These are phyloP conservation scores for Penicillium sp. DNA, from an alignment of 2,329 filamentous ascomycete species.

Conservation along the genomic window DNA sequence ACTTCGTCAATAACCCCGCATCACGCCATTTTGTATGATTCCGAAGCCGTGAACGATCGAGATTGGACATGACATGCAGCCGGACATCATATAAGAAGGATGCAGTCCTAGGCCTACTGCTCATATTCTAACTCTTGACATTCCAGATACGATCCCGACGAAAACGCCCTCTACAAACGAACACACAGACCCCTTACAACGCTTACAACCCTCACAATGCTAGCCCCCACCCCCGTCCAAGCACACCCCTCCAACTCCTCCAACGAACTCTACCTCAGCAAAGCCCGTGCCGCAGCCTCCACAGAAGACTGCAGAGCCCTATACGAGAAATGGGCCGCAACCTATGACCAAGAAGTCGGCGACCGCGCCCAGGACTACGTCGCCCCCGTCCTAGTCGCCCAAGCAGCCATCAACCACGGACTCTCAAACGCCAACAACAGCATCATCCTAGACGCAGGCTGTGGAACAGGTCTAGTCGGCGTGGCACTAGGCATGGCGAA, in stretches of 20 bases:
- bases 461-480: constrained; percentile 55
- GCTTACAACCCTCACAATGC: constrained; percentile 2
- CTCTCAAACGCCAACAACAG: constrained; percentile 18
- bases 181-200: too few species aligned
- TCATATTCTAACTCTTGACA: too few species aligned
- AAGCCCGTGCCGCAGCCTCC: constrained; percentile 37
- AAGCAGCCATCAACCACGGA: constrained; percentile 29
- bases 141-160: too few species aligned
- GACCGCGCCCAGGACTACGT: constrained; percentile 40
- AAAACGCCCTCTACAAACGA: too few species aligned
- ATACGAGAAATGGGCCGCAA: constrained; percentile 48
- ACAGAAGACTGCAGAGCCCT: constrained; percentile 39
- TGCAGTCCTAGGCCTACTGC: neutral
- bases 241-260: constrained; percentile 10
- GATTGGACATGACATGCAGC: neutral
- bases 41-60: neutral
- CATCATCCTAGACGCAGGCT: constrained; percentile 53
- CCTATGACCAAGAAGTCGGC: constrained; percentile 44
- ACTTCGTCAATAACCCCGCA: constrained; percentile 15
- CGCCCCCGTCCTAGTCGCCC: constrained; percentile 40
- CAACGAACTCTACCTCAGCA: constrained; percentile 30
- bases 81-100: constrained; percentile 12
- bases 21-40: constrained; percentile 12
- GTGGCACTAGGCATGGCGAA: constrained; percentile 45
- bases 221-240: constrained; percentile 2